These are phyloP conservation scores for Rhynchospora tenuis DNA, from an alignment of 176 grass and related monocot species.

Conservation along the genomic window DNA sequence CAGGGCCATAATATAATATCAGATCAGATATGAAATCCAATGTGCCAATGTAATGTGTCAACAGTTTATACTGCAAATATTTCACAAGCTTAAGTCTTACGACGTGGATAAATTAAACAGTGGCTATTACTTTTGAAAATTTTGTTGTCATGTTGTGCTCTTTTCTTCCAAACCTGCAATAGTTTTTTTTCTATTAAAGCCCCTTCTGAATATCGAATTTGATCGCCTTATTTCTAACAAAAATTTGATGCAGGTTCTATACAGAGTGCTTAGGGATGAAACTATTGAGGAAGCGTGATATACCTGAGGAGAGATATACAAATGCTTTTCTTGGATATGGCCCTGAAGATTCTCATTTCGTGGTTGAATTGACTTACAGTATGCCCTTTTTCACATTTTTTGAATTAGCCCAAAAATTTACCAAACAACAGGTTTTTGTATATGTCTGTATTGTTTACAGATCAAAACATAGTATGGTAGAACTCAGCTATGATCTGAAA, in stretches of 20 bases:
- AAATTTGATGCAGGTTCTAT: conserved; percentile 55
- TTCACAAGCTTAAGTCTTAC: neutral
- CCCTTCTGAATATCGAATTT: neutral
- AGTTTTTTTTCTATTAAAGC: conserved; percentile 1
- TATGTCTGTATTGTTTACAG: neutral
- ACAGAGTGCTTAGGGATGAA: conserved; percentile 95
- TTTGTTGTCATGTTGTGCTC: neutral
- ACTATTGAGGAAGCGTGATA: conserved; percentile 69
- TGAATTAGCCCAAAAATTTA: neutral
- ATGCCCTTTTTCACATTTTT: conserved; percentile 30
- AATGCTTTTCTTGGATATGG: conserved; percentile 95
- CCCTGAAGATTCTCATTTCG: conserved; percentile 92
- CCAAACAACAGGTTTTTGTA: neutral
- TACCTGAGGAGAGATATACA: conserved; percentile 92
- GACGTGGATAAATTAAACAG: neutral
- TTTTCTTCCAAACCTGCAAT: neutral
- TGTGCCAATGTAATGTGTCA: neutral
- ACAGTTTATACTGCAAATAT: neutral
- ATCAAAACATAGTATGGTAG: neutral
- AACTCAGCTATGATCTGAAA: neutral
- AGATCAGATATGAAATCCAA: neutral
- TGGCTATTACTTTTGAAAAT: neutral
- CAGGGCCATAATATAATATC: neutral
- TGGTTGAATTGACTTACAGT: conserved; percentile 92
- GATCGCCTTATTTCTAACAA: neutral